Evolutionary conservation across 768 basidiomycete species (phyloP).

Genomic region (Auriscalpium vulgare): DNA sequence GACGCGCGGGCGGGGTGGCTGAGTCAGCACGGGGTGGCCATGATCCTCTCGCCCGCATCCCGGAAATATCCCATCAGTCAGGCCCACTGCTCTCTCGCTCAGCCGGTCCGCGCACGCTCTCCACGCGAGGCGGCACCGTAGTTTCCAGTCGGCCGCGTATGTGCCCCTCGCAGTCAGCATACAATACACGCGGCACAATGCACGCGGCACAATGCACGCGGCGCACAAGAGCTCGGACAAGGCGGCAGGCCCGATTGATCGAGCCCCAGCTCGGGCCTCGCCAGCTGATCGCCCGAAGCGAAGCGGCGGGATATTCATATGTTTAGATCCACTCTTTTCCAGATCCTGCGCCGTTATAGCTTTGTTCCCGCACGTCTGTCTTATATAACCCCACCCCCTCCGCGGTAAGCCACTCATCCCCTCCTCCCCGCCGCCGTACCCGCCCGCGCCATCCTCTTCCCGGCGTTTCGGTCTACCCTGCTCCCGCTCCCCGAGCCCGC

Average conservation of each 20-base stretch:
- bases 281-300: slow-evolving; percentile 13
- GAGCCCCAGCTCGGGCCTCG: neutral
- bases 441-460: neutral
- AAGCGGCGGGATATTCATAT: slow-evolving; percentile 5
- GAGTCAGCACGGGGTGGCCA: too few species aligned
- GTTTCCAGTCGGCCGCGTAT: too few species aligned
- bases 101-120: too few species aligned
- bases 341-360: slow-evolving; percentile 5
- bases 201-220: neutral
- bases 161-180: too few species aligned
- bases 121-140: too few species aligned
- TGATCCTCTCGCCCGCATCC: too few species aligned
- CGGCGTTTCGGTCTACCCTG: neutral
- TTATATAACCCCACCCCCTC: slow-evolving; percentile 4
- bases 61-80: too few species aligned
- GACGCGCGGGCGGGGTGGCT: too few species aligned
- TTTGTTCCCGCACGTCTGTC: slow-evolving; percentile 5
- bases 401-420: neutral
- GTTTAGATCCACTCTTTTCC: neutral
- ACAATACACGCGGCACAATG: too few species aligned
- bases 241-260: neutral
- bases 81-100: too few species aligned
- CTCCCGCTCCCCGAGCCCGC: too few species aligned
- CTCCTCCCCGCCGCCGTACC: neutral
- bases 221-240: neutral